Conservation (phyloP, 106 monocot genomes). For the Platanthera guangdongensis region DNA sequence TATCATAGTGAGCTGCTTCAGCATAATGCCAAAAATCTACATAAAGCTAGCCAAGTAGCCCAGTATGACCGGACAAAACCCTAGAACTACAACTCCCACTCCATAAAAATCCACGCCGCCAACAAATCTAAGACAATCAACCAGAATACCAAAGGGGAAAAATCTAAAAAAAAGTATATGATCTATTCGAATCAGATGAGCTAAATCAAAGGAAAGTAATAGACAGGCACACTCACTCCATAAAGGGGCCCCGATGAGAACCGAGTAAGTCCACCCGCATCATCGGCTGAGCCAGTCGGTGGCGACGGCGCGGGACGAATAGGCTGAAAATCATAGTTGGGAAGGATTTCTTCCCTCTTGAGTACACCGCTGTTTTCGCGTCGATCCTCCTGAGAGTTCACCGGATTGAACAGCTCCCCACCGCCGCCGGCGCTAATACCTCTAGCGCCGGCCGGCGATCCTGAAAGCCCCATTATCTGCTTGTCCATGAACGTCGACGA, state of each 20-base stretch:
- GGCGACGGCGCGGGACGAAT: conserved; percentile 29
- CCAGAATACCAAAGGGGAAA: not conserved
- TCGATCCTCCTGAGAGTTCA: conserved; percentile 32
- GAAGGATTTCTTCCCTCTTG: conserved; percentile 49
- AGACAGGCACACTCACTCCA: conserved; percentile 6
- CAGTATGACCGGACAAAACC: not conserved
- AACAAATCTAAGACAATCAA: not conserved
- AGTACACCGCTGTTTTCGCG: conserved; percentile 8
- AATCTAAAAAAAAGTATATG: not conserved
- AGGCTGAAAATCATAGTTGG: conserved; percentile 87
- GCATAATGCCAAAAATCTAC: not conserved
- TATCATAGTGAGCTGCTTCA: not conserved
- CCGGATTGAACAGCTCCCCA: conserved; percentile 39
- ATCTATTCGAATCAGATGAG: not conserved
- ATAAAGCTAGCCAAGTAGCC: not conserved
- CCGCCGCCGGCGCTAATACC: conserved; percentile 12
- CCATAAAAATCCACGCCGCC: not conserved
- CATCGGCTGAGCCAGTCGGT: conserved; percentile 1
- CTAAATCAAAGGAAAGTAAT: not conserved
- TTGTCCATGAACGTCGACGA: conserved; percentile 68
- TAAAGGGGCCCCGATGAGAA: conserved; percentile 5
- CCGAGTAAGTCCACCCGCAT: conserved; percentile 2
- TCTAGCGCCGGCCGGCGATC: conserved; percentile 13
- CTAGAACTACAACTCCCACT: not conserved
- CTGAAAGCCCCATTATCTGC: conserved; percentile 51